Conservation (phyloP, 768 basidiomycete species). For the Auricularia heimuer region DNA sequence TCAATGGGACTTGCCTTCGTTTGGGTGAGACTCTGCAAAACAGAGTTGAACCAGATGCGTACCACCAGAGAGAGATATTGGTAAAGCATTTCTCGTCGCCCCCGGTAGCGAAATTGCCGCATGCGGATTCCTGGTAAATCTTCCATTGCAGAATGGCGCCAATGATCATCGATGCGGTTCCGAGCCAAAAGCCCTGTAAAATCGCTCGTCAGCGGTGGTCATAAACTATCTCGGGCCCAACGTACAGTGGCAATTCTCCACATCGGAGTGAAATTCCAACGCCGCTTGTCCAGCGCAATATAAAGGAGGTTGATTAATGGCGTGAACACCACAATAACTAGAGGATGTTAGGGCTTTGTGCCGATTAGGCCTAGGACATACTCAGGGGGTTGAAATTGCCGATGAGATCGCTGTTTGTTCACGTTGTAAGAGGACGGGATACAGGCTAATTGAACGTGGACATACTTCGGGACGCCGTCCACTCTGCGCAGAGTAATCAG, state of each 20-base stretch:
- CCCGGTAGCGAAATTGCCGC: constrained; percentile 19
- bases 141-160: constrained; percentile 23
- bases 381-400: constrained; percentile 21
- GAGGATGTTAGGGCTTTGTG: background rate
- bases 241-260: constrained; percentile 8
- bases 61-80: constrained; percentile 15
- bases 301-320: constrained; percentile 23
- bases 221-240: too few relatives aligned
- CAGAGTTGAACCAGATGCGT: background rate
- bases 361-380: background rate
- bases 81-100: constrained; percentile 13
- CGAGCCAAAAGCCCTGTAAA: constrained; percentile 11
- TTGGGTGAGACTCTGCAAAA: background rate
- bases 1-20: constrained; percentile 18
- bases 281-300: constrained; percentile 16
- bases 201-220: background rate
- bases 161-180: constrained; percentile 14
- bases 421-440: too few relatives aligned
- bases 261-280: constrained; percentile 18
- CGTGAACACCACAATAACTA: constrained; percentile 14
- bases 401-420: constrained; percentile 12
- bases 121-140: constrained; percentile 21
- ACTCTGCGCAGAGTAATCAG: constrained; percentile 1
- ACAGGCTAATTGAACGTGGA: too few relatives aligned
- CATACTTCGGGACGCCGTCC: constrained; percentile 18